phyloP scores from a whole-genome alignment of 2,329 filamentous ascomycete genomes.

The Arthroderma sp. region DNA sequence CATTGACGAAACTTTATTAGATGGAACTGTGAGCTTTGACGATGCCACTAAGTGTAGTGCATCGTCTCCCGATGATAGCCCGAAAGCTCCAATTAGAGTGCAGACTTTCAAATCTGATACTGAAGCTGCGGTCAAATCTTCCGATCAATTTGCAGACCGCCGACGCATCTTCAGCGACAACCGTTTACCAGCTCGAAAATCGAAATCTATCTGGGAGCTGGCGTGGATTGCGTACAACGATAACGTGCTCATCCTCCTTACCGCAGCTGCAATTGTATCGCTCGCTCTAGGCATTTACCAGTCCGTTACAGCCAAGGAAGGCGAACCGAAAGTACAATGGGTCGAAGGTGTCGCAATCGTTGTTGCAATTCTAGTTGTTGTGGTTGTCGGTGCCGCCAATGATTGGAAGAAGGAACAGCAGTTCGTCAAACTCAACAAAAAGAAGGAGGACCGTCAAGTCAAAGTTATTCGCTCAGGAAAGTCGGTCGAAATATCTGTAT shows the following conservation, averaged over 20 bases:
- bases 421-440: slow-evolving; percentile 55
- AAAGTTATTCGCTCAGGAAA: slow-evolving; percentile 65
- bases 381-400: slow-evolving; percentile 48
- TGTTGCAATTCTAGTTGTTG: slow-evolving; percentile 52
- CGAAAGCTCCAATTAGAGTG: slow-evolving; percentile 10
- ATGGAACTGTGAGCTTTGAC: slow-evolving; percentile 55
- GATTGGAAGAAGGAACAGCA: slow-evolving; percentile 57
- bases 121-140: slow-evolving; percentile 11
- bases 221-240: slow-evolving; percentile 75
- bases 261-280: slow-evolving; percentile 58
- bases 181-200: slow-evolving; percentile 51
- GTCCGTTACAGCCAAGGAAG: slow-evolving; percentile 45
- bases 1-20: slow-evolving; percentile 51
- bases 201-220: slow-evolving; percentile 55
- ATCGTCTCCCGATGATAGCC: slow-evolving; percentile 9
- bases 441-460: slow-evolving; percentile 62
- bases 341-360: slow-evolving; percentile 55
- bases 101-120: slow-evolving; percentile 10
- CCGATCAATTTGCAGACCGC: slow-evolving; percentile 45
- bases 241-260: slow-evolving; percentile 61
- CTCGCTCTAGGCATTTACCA: slow-evolving; percentile 64
- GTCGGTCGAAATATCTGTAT: slow-evolving; percentile 54
- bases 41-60: slow-evolving; percentile 35
- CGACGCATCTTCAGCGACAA: slow-evolving; percentile 59
- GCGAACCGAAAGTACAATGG: slow-evolving; percentile 44